Evolutionary conservation across 129 eudicot species (phyloP), one percentile per base, ranked within the genome.

Genomic region (Tagetes erecta): DNA sequence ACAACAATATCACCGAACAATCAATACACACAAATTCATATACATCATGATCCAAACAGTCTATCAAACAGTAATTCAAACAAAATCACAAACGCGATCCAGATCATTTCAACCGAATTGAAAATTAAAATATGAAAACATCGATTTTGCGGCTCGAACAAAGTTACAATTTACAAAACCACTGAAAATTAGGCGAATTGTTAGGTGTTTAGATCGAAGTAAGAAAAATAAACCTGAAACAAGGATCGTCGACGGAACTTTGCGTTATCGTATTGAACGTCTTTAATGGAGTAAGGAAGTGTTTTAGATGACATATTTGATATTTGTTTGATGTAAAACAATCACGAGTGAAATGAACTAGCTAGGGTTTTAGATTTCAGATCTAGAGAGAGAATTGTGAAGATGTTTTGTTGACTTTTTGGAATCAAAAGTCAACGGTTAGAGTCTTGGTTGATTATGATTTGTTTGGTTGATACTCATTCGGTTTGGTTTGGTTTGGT

Each of bases 211-310:
- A 83, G 67, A 64, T 52, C 68, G 2, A 65, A 2, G 64, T 13
- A 53, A 34, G 12, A 8, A 42, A 50, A 37, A 35, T 35, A 84
- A 40, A 79, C 98, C 96, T 86, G 81, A 59, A 76, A 53, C 4
- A 83, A 46, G 31, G 98, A 88, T 69, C 93, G 87, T 52, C 80
- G 97, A 49, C 96, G 98, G 74, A 94, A 91, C 89, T 94, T 90
- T 8, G 91, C 97, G 80, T 94, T 91, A 65, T 90, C 96, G 77
- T 94, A 88, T 65, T 83, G 80, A 0, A 90, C 76, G 77, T 92
- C 98, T 82, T 84, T 87, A 83, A 76, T 87, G 6, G 96, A 85
- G 81, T 89, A 87, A 1, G 98, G 98, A 47, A 92, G 67, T 41
- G 88, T 80, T 68, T 85, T 72, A 70, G 92, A 89, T 65, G 78